Evolutionary conservation across 169 alveolate genomes (phyloP), one percentile per base, ranked within the genome.

Genomic region (Plasmodium cynomolgi): DNA sequence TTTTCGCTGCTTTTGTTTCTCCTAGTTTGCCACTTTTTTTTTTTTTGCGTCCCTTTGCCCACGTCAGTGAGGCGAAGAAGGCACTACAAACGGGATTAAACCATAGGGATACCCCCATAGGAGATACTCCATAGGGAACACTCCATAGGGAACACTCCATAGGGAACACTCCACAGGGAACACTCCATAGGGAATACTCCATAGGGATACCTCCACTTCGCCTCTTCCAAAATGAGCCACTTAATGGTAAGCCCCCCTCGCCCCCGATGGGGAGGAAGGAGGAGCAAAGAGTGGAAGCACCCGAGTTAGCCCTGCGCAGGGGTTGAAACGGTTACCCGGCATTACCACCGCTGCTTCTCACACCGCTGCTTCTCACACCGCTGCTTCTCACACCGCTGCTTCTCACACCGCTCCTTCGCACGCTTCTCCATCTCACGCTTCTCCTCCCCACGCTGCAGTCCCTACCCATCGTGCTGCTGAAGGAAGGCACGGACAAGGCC

Each of bases 401-500:
- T 41, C 50, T 1, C n/a, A 44, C 56, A 44, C 44, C 44, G 7
- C n/a, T 50, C 62, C 62, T 50, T 11, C 17, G 3, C 23, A 41
- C 50, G 15, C 4, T 2, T 0, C 11, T 41, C 50, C 15, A 7
- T 6, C n/a, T 80, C 58, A 44, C 58, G 11, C 33, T 23, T 0
- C 33, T 37, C 23, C 20, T 44, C 3, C 34, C n/a, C n/a, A n/a
- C n/a, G 31, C 34, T 73, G 47, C 92, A 93, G 96, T 98, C 97
- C 92, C 97, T 97, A 23, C 99, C 98, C 75, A 98, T 99, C 72
- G 96, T 99, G 39, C 97, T 99, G 31, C 96, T 98, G 88, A 98
- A 97, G 98, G 99, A 99, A 91, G 99, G 99, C 31, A 98, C 99
- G 29, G 99, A 98, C 93, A 97, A 98, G 9, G 97, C 99, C 44